These are phyloP conservation scores for Phytopythium litorale DNA, from an alignment of 352 stramenopile species.

Conservation along the genomic window DNA sequence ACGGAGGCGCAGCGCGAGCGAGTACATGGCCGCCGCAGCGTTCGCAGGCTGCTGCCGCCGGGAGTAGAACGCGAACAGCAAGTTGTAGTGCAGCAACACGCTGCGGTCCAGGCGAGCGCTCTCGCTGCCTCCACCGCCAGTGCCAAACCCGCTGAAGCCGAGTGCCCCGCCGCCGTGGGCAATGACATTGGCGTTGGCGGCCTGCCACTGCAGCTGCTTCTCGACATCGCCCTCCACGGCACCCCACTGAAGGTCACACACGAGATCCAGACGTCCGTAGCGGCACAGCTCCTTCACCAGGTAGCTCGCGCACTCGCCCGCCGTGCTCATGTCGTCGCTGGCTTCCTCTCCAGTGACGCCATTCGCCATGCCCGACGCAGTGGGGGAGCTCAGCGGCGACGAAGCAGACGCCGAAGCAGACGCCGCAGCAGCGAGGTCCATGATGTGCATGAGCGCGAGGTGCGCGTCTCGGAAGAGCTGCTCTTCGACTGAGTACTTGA, in stretches of 20 bases:
- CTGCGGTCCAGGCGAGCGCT: slow-evolving; percentile 26
- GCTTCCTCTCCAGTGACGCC: background rate
- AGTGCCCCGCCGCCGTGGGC: slow-evolving; percentile 14
- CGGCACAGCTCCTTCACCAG: slow-evolving; percentile 71
- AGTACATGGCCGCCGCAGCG: slow-evolving; percentile 54
- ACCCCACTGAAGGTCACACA: slow-evolving; percentile 75
- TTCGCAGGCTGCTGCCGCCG: slow-evolving; percentile 60
- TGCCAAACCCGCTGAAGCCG: slow-evolving; percentile 7
- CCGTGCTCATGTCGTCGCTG: slow-evolving; percentile 25
- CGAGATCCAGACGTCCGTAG: slow-evolving; percentile 58
- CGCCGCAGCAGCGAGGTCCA: slow-evolving; percentile 28
- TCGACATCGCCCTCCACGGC: slow-evolving; percentile 55
- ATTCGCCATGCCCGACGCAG: slow-evolving; percentile 7
- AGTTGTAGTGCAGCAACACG: slow-evolving; percentile 56
- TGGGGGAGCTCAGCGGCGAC: slow-evolving; percentile 8
- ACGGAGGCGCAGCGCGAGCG: slow-evolving; percentile 44
- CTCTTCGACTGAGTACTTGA: slow-evolving; percentile 75
- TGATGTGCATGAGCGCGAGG: slow-evolving; percentile 65
- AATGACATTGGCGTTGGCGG: slow-evolving; percentile 56
- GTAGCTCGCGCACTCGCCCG: slow-evolving; percentile 64
- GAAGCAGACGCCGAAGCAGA: slow-evolving; percentile 5
- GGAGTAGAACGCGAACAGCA: slow-evolving; percentile 70
- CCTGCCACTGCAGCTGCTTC: slow-evolving; percentile 69
- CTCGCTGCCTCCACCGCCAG: background rate
- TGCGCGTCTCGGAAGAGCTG: slow-evolving; percentile 58